Percentiles rank a stretch among this genome's conserved stretches.
Conservation (phyloP, 1,284 basidiomycete species). For the Cryptococcus sp. region DNA sequence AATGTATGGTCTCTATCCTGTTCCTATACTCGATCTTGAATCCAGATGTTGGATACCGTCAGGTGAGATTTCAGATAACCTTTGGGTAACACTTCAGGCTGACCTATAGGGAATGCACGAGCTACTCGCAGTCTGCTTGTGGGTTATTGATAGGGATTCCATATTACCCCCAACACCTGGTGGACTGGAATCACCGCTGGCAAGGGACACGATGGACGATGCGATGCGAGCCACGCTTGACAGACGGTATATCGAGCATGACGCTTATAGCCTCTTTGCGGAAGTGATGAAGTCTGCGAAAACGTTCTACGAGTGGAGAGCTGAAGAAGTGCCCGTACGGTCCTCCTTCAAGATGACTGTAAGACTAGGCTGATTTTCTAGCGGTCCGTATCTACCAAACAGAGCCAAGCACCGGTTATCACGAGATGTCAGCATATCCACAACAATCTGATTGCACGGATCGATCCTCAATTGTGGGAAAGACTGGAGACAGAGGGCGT, state of each 20-base stretch:
- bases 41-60: slow-evolving; percentile 75
- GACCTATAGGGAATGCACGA: slow-evolving; percentile 88
- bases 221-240: slow-evolving; percentile 39
- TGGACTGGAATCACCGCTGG: neutral
- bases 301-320: slow-evolving; percentile 85
- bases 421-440: slow-evolving; percentile 74
- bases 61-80: slow-evolving; percentile 18
- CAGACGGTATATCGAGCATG: slow-evolving; percentile 51
- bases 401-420: slow-evolving; percentile 65
- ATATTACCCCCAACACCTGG: slow-evolving; percentile 32
- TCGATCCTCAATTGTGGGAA: slow-evolving; percentile 76
- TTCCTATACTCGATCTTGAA: slow-evolving; percentile 74
- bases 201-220: slow-evolving; percentile 2
- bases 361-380: slow-evolving; percentile 31
- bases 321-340: slow-evolving; percentile 42
- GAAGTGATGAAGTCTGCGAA: slow-evolving; percentile 70
- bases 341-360: neutral
- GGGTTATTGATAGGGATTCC: slow-evolving; percentile 77
- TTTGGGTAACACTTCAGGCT: neutral
- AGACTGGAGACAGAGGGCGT: slow-evolving; percentile 71
- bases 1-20: slow-evolving; percentile 75
- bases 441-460: slow-evolving; percentile 62
- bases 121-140: slow-evolving; percentile 75
- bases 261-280: slow-evolving; percentile 76
- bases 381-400: slow-evolving; percentile 29